A percentile compares a stretch with the other conserved stretches of the same genome.
phyloP scores from a whole-genome alignment of 1,139 yeast species.

The Meyerozyma carpophila region DNA sequence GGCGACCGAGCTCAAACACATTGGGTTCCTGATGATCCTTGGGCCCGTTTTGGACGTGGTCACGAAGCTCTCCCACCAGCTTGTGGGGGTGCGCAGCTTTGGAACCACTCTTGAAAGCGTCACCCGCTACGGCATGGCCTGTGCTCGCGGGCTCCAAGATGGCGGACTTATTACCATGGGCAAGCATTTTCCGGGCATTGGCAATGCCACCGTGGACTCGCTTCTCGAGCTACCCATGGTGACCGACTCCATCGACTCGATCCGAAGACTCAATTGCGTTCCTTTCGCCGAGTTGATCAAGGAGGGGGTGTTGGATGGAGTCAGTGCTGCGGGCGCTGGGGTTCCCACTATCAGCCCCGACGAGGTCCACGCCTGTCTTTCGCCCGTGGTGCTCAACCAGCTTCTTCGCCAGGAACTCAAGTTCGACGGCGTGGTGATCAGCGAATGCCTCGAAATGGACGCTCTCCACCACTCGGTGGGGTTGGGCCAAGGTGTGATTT shows the following conservation, averaged over 20 bases:
- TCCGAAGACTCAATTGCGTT: slow-evolving; percentile 44
- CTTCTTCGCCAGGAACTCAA: slow-evolving; percentile 48
- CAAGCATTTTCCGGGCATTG: slow-evolving; percentile 67
- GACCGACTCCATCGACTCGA: slow-evolving; percentile 51
- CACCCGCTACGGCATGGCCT: slow-evolving; percentile 48
- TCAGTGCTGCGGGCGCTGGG: slow-evolving; percentile 64
- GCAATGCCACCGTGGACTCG: slow-evolving; percentile 56
- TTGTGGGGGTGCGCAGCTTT: slow-evolving; percentile 59
- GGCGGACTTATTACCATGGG: slow-evolving; percentile 58
- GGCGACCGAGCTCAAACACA: slow-evolving; percentile 46
- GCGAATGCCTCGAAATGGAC: slow-evolving; percentile 65
- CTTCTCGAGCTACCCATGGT: slow-evolving; percentile 56
- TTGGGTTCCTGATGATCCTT: slow-evolving; percentile 54
- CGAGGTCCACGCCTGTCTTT: slow-evolving; percentile 60
- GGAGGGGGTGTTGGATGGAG: slow-evolving; percentile 47
- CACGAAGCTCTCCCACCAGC: slow-evolving; percentile 50
- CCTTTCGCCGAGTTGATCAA: slow-evolving; percentile 52
- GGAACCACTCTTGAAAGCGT: slow-evolving; percentile 61
- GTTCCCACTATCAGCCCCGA: slow-evolving; percentile 60
- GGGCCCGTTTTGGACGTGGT: slow-evolving; percentile 66
- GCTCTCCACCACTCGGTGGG: slow-evolving; percentile 60
- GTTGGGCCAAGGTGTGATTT: slow-evolving; percentile 59
- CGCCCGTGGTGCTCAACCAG: slow-evolving; percentile 52
- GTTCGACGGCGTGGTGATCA: slow-evolving; percentile 56
- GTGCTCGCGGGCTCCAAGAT: slow-evolving; percentile 49